Conservation (phyloP, 345 rosid species). For the Mallotus nudiflorus region DNA sequence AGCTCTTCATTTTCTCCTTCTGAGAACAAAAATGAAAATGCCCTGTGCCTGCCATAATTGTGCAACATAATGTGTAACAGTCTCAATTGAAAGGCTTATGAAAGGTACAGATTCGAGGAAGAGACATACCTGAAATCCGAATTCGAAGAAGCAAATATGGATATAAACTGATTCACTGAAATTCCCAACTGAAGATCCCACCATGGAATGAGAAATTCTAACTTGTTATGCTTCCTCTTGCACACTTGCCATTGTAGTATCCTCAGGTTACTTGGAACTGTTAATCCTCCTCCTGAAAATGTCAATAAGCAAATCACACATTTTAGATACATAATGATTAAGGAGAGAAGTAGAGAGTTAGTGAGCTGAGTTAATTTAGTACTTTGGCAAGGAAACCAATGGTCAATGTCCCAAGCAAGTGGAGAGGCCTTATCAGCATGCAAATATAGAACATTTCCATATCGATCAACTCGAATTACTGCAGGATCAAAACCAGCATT, state of each 20-base stretch:
- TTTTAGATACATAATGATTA: neutral
- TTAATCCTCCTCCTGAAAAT: slow-evolving; percentile 85
- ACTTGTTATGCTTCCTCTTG: slow-evolving; percentile 74
- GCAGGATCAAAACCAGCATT: slow-evolving; percentile 98
- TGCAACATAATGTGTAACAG: neutral
- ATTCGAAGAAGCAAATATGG: slow-evolving; percentile 73
- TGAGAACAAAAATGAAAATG: slow-evolving; percentile 74
- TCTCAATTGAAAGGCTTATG: slow-evolving; percentile 2
- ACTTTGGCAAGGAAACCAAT: slow-evolving; percentile 97
- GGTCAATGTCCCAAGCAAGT: slow-evolving; percentile 93
- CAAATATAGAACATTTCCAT: slow-evolving; percentile 83
- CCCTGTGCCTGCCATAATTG: slow-evolving; percentile 63
- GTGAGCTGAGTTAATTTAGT: slow-evolving; percentile 10
- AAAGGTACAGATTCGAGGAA: slow-evolving; percentile 1
- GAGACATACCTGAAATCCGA: slow-evolving; percentile 72
- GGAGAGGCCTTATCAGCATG: slow-evolving; percentile 98
- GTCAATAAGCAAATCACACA: neutral
- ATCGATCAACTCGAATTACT: slow-evolving; percentile 77
- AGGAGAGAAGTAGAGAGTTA: neutral
- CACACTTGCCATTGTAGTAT: slow-evolving; percentile 91
- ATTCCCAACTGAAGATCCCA: slow-evolving; percentile 94
- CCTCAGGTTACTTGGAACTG: slow-evolving; percentile 87
- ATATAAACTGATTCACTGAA: slow-evolving; percentile 88
- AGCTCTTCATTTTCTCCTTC: slow-evolving; percentile 82
- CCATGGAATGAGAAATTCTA: slow-evolving; percentile 93